These are phyloP conservation scores for Ascochyta koolunga DNA, from an alignment of 2,329 filamentous ascomycete species.

Conservation along the genomic window DNA sequence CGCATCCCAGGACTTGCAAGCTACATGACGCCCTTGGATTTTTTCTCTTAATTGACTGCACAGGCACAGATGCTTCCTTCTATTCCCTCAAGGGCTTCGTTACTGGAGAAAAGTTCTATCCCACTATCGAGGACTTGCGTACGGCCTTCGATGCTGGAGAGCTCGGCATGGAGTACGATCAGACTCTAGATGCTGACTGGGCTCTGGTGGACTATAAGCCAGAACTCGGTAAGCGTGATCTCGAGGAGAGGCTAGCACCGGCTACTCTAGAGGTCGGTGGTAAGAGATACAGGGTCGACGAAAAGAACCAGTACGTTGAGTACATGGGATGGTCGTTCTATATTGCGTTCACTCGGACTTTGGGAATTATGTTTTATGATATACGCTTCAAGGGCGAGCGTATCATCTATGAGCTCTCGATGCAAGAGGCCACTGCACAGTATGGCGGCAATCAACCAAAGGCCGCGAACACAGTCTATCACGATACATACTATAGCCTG, in stretches of 20 bases:
- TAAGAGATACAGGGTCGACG: conserved; percentile 52
- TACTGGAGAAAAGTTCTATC: conserved; percentile 53
- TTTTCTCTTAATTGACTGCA: conserved; percentile 54
- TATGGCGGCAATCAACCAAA: conserved; percentile 56
- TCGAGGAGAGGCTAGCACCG: conserved; percentile 53
- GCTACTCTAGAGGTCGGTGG: conserved; percentile 49
- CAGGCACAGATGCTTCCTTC: conserved; percentile 52
- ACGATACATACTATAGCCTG: conserved; percentile 58
- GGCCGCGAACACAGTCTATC: conserved; percentile 54
- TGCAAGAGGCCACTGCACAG: conserved; percentile 63
- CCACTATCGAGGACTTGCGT: conserved; percentile 57
- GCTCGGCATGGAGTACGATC: conserved; percentile 55
- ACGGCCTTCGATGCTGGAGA: conserved; percentile 52
- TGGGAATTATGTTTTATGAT: conserved; percentile 59
- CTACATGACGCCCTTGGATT: conserved; percentile 54
- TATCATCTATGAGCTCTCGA: conserved; percentile 61
- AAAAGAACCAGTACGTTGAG: conserved; percentile 52
- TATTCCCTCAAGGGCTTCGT: conserved; percentile 54
- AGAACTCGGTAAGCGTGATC: conserved; percentile 31
- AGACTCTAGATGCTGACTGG: conserved; percentile 57
- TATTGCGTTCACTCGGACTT: conserved; percentile 56
- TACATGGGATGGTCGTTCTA: conserved; percentile 61
- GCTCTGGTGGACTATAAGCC: conserved; percentile 50
- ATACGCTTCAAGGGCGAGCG: conserved; percentile 61
- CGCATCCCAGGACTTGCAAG: conserved; percentile 47